Percentiles rank a stretch among this genome's conserved stretches.
Evolutionary conservation across 2,329 filamentous ascomycete species (phyloP).

Genomic region (Aspergillus luchuensis): DNA sequence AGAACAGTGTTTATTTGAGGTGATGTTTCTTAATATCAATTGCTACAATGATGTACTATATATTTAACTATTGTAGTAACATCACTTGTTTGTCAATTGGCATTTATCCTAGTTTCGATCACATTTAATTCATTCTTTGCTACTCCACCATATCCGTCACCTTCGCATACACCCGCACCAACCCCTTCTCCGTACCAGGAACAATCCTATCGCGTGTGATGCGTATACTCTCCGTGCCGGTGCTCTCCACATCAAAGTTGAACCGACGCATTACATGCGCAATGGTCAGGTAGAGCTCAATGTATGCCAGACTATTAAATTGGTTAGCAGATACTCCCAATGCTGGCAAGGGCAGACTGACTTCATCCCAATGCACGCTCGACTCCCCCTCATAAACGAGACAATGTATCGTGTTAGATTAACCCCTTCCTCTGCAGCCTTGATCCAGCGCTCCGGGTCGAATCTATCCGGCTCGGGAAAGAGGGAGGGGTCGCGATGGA

Average conservation of each 20-base stretch:
- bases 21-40: no score
- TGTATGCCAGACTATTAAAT: constrained; percentile 29
- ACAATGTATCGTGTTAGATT: constrained; percentile 26
- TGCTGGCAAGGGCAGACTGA: constrained; percentile 6
- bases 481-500: constrained; percentile 26
- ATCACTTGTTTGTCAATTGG: no score
- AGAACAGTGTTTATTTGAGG: no score
- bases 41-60: no score
- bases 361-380: constrained; percentile 30
- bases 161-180: constrained; percentile 1
- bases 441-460: constrained; percentile 30
- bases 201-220: constrained; percentile 24
- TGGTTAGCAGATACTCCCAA: not conserved
- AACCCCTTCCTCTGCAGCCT: constrained; percentile 19
- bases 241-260: constrained; percentile 30
- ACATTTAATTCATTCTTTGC: no score
- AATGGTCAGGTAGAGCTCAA: constrained; percentile 33
- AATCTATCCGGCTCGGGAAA: constrained; percentile 31
- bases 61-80: no score
- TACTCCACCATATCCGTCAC: constrained; percentile 1
- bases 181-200: not conserved
- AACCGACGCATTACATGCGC: constrained; percentile 30
- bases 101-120: no score
- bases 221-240: constrained; percentile 28
- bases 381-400: constrained; percentile 29